Evolutionary conservation across 139 green algal species (phyloP).

Genomic region (Micractinium sp.): DNA sequence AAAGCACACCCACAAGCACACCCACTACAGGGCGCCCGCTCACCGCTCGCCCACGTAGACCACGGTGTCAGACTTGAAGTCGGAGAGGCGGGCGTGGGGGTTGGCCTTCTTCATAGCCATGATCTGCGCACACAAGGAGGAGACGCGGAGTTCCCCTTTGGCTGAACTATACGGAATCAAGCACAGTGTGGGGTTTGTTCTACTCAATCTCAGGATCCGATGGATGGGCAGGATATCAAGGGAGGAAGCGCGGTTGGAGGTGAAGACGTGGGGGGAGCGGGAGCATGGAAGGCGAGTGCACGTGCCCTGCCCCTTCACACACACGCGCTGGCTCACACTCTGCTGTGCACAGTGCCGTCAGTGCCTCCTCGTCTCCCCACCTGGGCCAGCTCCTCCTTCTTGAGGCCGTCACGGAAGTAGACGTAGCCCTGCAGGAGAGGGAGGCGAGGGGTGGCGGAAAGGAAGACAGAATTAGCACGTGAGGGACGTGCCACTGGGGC

Average conservation of each 20-base stretch:
- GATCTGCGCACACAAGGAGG: background rate
- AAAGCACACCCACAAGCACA: too few species aligned
- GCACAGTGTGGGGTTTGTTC: too few species aligned
- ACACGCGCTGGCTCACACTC: background rate
- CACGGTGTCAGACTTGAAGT: constrained; percentile 35
- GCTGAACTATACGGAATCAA: too few species aligned
- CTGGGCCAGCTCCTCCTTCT: constrained; percentile 58
- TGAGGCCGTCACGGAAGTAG: constrained; percentile 41
- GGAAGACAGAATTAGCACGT: too few species aligned
- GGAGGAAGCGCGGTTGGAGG: too few species aligned
- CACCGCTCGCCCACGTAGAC: constrained; percentile 67
- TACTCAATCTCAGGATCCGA: too few species aligned
- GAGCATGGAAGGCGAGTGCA: too few species aligned
- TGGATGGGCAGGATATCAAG: too few species aligned
- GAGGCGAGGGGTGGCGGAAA: background rate
- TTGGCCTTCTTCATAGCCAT: constrained; percentile 36
- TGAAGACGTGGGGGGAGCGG: too few species aligned
- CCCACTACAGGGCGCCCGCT: background rate
- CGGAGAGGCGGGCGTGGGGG: constrained; percentile 13
- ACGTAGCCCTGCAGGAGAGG: constrained; percentile 56
- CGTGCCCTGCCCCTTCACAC: background rate
- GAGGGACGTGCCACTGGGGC: too few species aligned
- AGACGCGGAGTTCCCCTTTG: too few species aligned
- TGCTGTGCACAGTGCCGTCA: background rate
- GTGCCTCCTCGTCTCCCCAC: constrained; percentile 28